Conservation (phyloP, 129 eudicot genomes). For the Heracleum sosnowskyi region DNA sequence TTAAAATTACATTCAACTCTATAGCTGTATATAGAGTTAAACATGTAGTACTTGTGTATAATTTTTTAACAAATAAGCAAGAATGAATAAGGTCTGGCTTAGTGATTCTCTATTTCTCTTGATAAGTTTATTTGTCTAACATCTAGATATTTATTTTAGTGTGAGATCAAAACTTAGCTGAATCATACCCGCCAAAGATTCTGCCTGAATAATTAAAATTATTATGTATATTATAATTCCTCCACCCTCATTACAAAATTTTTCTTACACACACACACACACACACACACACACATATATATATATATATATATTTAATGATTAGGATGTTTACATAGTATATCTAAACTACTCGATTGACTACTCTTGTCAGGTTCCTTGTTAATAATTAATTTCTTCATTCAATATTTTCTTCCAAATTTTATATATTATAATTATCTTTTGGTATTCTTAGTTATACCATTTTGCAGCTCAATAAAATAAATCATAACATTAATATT, state of each 20-base stretch:
- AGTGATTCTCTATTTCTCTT: background rate
- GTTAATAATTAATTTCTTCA: background rate
- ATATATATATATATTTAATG: too few species aligned
- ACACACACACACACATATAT: too few species aligned
- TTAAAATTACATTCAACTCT: background rate
- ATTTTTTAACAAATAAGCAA: background rate
- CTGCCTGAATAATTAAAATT: background rate
- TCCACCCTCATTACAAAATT: background rate
- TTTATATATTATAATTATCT: background rate
- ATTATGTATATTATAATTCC: background rate
- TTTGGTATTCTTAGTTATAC: background rate
- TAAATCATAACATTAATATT: too few species aligned
- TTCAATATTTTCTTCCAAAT: background rate
- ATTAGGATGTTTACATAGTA: background rate
- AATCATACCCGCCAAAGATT: too few species aligned
- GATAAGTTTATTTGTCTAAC: background rate
- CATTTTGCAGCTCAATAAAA: background rate
- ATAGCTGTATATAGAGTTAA: background rate
- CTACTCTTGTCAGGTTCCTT: background rate
- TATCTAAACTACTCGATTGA: background rate
- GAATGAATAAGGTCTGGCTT: background rate
- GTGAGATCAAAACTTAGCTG: too few species aligned
- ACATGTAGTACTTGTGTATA: background rate
- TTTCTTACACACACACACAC: too few species aligned
- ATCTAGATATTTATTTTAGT: too few species aligned